Percentiles rank a stretch among this genome's conserved stretches.
Evolutionary conservation across 768 basidiomycete genomes (phyloP).

Genomic region (Kwoniella botswanensis): DNA sequence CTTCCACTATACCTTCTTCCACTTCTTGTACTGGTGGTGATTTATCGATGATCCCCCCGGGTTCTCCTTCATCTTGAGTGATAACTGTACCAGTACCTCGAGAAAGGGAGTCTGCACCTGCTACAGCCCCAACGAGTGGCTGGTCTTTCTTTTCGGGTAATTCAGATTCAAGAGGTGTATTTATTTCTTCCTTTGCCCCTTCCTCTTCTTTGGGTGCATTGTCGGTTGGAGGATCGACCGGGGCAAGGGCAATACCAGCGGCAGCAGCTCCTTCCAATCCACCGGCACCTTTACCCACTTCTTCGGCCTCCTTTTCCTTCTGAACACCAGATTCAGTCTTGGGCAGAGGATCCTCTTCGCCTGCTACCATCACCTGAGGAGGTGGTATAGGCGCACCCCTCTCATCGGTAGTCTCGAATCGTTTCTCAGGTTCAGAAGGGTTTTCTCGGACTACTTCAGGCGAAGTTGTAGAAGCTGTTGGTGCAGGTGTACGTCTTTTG

Average conservation of each 20-base stretch:
- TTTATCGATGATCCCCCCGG: slow-evolving; percentile 32
- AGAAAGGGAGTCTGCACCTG: slow-evolving; percentile 17
- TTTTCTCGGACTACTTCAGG: slow-evolving; percentile 7
- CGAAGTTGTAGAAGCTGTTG: slow-evolving; percentile 17
- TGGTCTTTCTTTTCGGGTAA: slow-evolving; percentile 4
- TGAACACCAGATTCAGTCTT: slow-evolving; percentile 46
- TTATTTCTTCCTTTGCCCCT: slow-evolving; percentile 1
- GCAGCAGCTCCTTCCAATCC: slow-evolving; percentile 54
- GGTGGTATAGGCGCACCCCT: slow-evolving; percentile 57
- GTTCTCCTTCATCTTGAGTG: slow-evolving; percentile 14
- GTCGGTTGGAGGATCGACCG: slow-evolving; percentile 10
- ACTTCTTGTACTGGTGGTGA: slow-evolving; percentile 29
- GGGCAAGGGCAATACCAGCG: slow-evolving; percentile 56
- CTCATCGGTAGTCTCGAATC: slow-evolving; percentile 62
- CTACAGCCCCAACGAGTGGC: slow-evolving; percentile 35
- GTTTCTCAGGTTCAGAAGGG: slow-evolving; percentile 29
- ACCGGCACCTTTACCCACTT: slow-evolving; percentile 36
- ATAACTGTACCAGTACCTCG: slow-evolving; percentile 24
- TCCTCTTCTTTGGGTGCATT: slow-evolving; percentile 2
- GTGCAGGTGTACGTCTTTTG: slow-evolving; percentile 54
- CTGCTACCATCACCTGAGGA: slow-evolving; percentile 46
- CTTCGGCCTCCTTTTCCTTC: slow-evolving; percentile 40
- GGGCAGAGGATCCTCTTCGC: slow-evolving; percentile 48
- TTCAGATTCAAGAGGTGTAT: not conserved
- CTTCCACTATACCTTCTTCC: slow-evolving; percentile 38